A percentile compares a stretch with the other conserved stretches of the same genome.
These are phyloP conservation scores for Desmodesmus armatus DNA, from an alignment of 139 green algal genomes.

Conservation along the genomic window DNA sequence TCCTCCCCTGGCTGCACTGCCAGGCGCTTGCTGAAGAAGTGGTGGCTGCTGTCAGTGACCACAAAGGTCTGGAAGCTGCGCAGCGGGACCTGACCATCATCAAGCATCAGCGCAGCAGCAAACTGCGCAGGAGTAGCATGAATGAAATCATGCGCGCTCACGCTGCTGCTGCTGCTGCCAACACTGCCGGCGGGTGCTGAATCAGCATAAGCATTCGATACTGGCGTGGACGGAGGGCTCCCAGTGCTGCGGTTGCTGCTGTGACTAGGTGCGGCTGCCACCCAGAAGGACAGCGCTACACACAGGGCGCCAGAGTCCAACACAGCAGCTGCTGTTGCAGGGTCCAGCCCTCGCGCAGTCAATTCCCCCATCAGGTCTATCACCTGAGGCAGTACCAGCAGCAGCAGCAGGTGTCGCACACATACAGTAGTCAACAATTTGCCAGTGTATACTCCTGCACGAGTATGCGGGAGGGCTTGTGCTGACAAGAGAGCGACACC, in stretches of 20 bases:
- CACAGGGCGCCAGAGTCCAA: conserved; percentile 48
- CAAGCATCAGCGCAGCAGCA: conserved; percentile 24
- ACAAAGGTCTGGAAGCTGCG: conserved; percentile 45
- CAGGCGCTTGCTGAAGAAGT: conserved; percentile 34
- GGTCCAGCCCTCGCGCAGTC: conserved; percentile 31
- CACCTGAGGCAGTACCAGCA: conserved; percentile 44
- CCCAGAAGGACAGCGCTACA: conserved; percentile 49
- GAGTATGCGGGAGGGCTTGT: background rate
- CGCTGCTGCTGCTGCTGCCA: background rate
- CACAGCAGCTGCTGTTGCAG: conserved; percentile 24
- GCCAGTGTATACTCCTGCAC: background rate
- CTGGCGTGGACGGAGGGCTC: too few relatives aligned
- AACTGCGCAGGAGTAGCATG: background rate
- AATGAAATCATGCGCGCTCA: background rate
- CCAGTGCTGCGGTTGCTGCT: conserved; percentile 1
- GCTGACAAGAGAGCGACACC: background rate
- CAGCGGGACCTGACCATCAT: conserved; percentile 30
- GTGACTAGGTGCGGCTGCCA: conserved; percentile 22
- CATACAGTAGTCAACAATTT: background rate
- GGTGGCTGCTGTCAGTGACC: conserved; percentile 34
- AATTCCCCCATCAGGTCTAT: conserved; percentile 57
- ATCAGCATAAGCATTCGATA: background rate
- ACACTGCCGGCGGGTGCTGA: background rate
- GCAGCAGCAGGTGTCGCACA: background rate
- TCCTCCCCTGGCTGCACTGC: background rate